Base-by-base conservation (phyloP, 495 filamentous ascomycete genomes). In the Daldinia concentrica region DNA sequence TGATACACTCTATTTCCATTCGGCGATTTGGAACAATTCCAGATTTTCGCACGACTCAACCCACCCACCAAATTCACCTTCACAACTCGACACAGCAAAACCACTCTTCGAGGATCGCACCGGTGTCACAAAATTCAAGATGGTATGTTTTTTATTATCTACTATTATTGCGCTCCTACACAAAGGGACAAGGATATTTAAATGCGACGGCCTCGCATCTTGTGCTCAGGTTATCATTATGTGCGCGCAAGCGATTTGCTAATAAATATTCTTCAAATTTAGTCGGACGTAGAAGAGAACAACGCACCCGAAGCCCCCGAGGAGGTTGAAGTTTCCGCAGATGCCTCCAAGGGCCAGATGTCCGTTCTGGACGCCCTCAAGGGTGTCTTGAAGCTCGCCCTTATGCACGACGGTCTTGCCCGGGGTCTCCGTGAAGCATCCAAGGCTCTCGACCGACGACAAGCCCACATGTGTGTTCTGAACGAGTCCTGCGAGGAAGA, bases 401-500 rank as follows among this genome's bases (percentile, higher is more conserved):
- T 99, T 75, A 98, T 98, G 90, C 94, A 99, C 90, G 96, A 99
- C 82, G 95, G 95, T 81, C 94, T 99, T 69, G 96, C 95, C 69
- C 95, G 95, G 79, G 95, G 95, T 82, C 92, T 99, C 66, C 93
- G 96, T 73, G 95, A 99, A 85, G 96, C 96, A 59, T 91, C 89
- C 85, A 99, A 99, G 89, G 93, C 95, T 58, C 91, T 99, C 68
- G 96, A 98, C 84, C 88, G 95, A 76, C 92, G 96, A 73, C 93
- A 99, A 88, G 95, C 95, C 29, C 96, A 99, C 84, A 97, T 99
- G 93, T 98, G 96, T 84, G 95, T 99, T 75, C 89, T 99, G 65
- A 98, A 98, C 87, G 95, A 99, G 88, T 90, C 87, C 69, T 99
- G 95, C 86, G 95, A 98, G 86, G 96, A 99, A 89, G 95, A 99